Base-by-base conservation (phyloP, 2,329 filamentous ascomycete species). In the Beauveria asiatica region DNA sequence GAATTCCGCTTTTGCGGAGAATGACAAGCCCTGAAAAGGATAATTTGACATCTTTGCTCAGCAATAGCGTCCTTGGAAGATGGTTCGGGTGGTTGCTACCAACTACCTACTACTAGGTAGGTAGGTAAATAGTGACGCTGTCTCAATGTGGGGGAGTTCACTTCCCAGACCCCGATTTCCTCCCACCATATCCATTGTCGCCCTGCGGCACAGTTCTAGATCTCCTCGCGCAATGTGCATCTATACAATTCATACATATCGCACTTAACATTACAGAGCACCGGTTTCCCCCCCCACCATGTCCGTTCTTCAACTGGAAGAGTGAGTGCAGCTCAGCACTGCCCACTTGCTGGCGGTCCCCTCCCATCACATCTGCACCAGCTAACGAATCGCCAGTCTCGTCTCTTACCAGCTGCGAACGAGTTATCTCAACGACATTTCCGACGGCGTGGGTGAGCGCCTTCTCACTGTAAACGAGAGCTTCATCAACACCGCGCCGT, bases 371-470 rank as follows among this genome's bases (percentile, higher is more conserved):
- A 25, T 45, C 6, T 9, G 25, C 39, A 13, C 7, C 33, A 45
- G 46, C 59, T 61, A 57, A 56, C 59, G 30, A 53, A 42, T 56
- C 44, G 45, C 44, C 67, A 92, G 88, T 72, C 86, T 94, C 72
- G 87, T 92, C 49, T 84, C 90, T 61, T 93, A 93, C 75, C 89
- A 92, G 72, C 79, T 95, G 60, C 87, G 90, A 57, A 88, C 88
- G 42, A 87, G 87, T 67, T 94, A 94, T 70, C 83, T 95, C 41
- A 85, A 86, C 65, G 84, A 90, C 64, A 86, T 92, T 65, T 88
- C 88, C 65, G 90, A 95, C 70, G 90, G 90, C 63, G 89, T 94
- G 8, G 90, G 90, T 65, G 90, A 95, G 72, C 86, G 90, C 21
- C 81, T 94, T 45, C 90, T 95, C 70, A 90, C 86, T 44, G 82